These are phyloP conservation scores for Leccinellum albellum DNA, from an alignment of 768 basidiomycete genomes.

Conservation along the genomic window DNA sequence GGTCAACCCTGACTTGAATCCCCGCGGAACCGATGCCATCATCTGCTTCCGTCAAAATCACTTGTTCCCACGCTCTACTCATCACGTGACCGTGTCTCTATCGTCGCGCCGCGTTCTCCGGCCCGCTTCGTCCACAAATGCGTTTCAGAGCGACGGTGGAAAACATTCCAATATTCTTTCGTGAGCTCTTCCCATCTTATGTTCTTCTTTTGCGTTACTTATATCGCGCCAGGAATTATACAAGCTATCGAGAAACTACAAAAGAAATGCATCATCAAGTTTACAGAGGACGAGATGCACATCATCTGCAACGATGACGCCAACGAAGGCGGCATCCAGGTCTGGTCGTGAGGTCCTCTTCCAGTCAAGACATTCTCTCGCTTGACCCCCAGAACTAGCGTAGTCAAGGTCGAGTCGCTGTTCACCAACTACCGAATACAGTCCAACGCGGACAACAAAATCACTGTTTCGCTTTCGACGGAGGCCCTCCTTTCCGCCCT, in stretches of 20 bases:
- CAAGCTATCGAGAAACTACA: constrained; percentile 82
- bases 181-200: constrained; percentile 30
- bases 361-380: constrained; percentile 18
- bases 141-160: constrained; percentile 60
- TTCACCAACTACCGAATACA: constrained; percentile 82
- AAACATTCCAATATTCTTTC: constrained; percentile 54
- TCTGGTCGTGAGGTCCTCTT: constrained; percentile 62
- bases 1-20: constrained; percentile 4
- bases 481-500: constrained; percentile 75
- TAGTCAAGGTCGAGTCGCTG: constrained; percentile 62
- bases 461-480: constrained; percentile 66
- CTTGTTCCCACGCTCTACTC: neutral
- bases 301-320: constrained; percentile 81
- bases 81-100: constrained; percentile 25
- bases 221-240: constrained; percentile 53
- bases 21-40: constrained; percentile 12
- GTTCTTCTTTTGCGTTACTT: neutral
- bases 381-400: constrained; percentile 34
- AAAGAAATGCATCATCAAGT: constrained; percentile 80
- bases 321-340: constrained; percentile 81
- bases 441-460: constrained; percentile 80
- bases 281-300: constrained; percentile 68
- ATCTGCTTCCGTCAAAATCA: constrained; percentile 4
- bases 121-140: constrained; percentile 34
- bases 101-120: constrained; percentile 10